Evolutionary conservation across 2,329 filamentous ascomycete species (phyloP), one percentile per base, ranked within the genome.

Genomic region (Albifimbria verrucaria): DNA sequence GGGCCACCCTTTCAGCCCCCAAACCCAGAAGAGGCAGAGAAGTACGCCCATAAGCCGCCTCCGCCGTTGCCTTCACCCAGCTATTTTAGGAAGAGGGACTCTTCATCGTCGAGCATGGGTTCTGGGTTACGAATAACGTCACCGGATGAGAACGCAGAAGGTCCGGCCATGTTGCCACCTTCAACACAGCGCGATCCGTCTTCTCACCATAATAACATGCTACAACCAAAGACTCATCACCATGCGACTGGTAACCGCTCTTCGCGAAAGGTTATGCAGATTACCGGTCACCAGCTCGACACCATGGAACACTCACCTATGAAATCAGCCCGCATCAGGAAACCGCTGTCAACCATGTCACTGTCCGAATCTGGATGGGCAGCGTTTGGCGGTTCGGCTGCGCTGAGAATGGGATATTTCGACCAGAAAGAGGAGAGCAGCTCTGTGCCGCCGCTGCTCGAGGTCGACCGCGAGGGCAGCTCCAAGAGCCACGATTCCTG

Each of bases 281-380:
- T 78, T 15, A 77, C 65, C 5, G 75, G 74, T 1, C 63, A 71
- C 24, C 70, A 73, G 41, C 44, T 76, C n/a, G 64, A 66, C 46
- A 55, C 66, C 18, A 55, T 54, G 57, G 53, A 60, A 20, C 53
- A 24, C 21, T 15, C 46, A 22, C 24, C 46, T 11, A 10, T 11
- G 10, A 9, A 18, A 18, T 11, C n/a, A 18, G 41, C 10, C 41
- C 21, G 41, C 41, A n/a, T n/a, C n/a, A n/a, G n/a, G n/a, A n/a
- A 5, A 28, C 49, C 39, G 28, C 44, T 5, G 41, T 53, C 32
- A 52, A 58, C 11, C 54, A 57, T 7, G 51, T 50, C 22, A 17
- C 20, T 3, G n/a, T 52, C 26, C 15, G 26, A 32, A 9, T 32
- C 26, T 32, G 26, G 26, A 32, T 32, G 26, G 26, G 26, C 26